Evolutionary conservation across 768 basidiomycete genomes (phyloP), one percentile per base, ranked within the genome.

Genomic region (Leccinum boreale): DNA sequence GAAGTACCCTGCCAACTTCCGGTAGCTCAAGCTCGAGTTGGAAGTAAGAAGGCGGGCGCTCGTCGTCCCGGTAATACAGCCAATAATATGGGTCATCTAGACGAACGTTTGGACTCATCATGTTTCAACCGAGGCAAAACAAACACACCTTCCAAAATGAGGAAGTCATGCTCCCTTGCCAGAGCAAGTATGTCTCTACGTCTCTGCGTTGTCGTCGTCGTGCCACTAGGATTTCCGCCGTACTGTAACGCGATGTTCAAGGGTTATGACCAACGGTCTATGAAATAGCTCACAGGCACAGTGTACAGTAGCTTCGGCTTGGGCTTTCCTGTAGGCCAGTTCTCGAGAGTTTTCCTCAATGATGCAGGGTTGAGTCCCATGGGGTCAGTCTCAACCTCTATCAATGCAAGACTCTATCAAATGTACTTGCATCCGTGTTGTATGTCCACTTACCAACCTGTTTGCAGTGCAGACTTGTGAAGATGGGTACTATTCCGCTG

Each of bases 181-280:
- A 92, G 78, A 57, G 77, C 72, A 14, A 94, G 78, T 11, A 88
- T 81, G 65, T 85, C 81, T 70, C 82, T 74, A 23, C 82, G 79
- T 39, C 90, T 80, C 55, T 84, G 81, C 15, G 81, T 70, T 0
- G 86, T 81, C 3, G 86, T 81, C 6, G 89, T 90, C 70, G 82
- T 84, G 5, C 92, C 92, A 7, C 87, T 87, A 5, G 89, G 89
- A 68, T 94, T 92, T 58, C 86, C 86, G 33, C 92, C 91, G 60
- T 85, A 85, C 84, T 87, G 56, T 8, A 31, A 56, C 47, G 19
- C 10, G 5, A 6, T 46, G 53, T 50, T 33, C 6, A 1, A 47
- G 21, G 29, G 55, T 50, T 54, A 44, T 46, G 31, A 49, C n/a
- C 52, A 29, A 44, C 15, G 12, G 39, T 29, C 10, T 10, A 11